Evolutionary conservation across 257 asterid genomes (phyloP).

Genomic region (Jacaranda copaia): DNA sequence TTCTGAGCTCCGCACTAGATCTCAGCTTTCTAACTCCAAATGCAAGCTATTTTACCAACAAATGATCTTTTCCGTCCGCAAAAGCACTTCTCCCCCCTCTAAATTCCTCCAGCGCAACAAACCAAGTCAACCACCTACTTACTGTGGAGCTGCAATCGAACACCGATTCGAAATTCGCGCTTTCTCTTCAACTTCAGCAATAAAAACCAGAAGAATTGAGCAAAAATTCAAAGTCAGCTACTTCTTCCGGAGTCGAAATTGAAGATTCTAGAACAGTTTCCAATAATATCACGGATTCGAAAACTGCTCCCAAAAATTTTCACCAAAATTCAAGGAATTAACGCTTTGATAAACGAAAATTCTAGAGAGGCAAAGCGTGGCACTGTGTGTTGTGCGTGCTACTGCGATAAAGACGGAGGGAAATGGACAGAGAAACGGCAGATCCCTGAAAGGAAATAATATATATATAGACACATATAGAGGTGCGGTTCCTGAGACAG

Average conservation of each 20-base stretch:
- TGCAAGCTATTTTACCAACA: conserved; percentile 11
- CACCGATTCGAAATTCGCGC: conserved; percentile 25
- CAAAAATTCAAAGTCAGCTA: not conserved
- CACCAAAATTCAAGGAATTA: conserved; percentile 41
- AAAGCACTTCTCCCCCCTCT: conserved; percentile 12
- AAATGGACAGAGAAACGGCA: conserved; percentile 29
- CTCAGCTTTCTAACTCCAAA: conserved; percentile 34
- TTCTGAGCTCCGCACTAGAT: conserved; percentile 39
- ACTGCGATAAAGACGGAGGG: conserved; percentile 20
- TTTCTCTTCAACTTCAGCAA: conserved; percentile 24
- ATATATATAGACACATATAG: conserved; percentile 12
- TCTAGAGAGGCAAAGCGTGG: conserved; percentile 33
- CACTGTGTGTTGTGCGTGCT: conserved; percentile 22
- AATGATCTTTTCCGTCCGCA: not conserved
- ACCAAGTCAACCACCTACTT: conserved; percentile 41
- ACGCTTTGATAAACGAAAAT: conserved; percentile 29
- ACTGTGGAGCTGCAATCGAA: conserved; percentile 33
- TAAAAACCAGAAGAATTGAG: conserved; percentile 21
- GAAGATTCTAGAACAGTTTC: conserved; percentile 23
- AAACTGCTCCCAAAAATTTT: conserved; percentile 25
- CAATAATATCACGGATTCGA: conserved; percentile 41
- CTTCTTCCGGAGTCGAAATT: conserved; percentile 2
- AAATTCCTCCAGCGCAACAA: conserved; percentile 28
- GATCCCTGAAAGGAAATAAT: conserved; percentile 27
- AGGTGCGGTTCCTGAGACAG: conserved; percentile 37